Conservation (phyloP, 176 grass and related monocot species). For the Saccharum spontaneum region DNA sequence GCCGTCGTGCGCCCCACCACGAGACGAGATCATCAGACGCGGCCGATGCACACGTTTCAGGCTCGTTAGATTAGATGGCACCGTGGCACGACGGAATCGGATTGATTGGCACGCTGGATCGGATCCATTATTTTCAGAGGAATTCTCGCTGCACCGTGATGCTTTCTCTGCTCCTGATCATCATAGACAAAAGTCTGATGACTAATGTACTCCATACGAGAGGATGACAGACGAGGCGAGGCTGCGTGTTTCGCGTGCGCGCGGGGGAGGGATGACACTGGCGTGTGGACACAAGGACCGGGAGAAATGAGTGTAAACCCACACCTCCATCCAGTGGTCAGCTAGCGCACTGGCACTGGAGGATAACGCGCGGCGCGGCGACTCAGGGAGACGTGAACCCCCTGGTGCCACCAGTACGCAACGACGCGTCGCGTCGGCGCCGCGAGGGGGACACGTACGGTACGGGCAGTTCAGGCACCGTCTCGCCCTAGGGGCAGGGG, state of each 20-base stretch:
- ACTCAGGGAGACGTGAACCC: background rate
- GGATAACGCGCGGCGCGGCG: background rate
- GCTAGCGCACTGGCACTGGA: background rate
- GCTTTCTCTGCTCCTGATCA: background rate
- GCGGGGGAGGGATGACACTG: background rate
- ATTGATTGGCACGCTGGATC: background rate
- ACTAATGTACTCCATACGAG: background rate
- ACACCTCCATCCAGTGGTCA: background rate
- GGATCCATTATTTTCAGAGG: background rate
- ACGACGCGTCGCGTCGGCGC: constrained; percentile 27
- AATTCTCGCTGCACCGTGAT: background rate
- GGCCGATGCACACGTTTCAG: constrained; percentile 14
- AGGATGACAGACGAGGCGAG: background rate
- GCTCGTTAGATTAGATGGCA: background rate
- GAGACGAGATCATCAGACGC: background rate
- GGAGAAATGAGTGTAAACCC: background rate
- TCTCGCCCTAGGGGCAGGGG: background rate
- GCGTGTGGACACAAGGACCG: background rate
- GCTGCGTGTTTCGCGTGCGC: background rate
- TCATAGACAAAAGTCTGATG: background rate
- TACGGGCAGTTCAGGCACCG: background rate
- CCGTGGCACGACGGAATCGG: no score
- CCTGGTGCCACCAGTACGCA: background rate
- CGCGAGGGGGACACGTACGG: background rate
- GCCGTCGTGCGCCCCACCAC: constrained; percentile 15